Conservation (phyloP, 2,329 filamentous ascomycete genomes). For the Clonostachys rosea region DNA sequence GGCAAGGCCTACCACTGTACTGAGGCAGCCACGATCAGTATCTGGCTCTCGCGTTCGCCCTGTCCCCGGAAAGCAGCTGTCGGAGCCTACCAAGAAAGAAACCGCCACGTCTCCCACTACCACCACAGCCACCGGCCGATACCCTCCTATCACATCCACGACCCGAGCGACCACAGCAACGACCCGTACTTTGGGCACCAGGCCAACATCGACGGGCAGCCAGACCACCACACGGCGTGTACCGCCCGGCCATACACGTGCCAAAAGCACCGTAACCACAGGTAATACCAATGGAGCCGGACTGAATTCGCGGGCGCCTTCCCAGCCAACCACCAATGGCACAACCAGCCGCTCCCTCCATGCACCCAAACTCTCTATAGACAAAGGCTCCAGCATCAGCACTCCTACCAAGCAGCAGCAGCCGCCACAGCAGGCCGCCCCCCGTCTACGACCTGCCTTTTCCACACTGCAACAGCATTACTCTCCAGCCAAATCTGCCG, state of each 20-base stretch:
- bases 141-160: constrained; percentile 25
- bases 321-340: constrained; percentile 21
- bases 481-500: constrained; percentile 56
- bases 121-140: constrained; percentile 11
- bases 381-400: background rate
- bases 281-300: constrained; percentile 8
- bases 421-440: constrained; percentile 13
- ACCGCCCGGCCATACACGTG: constrained; percentile 15
- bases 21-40: background rate
- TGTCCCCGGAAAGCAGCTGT: background rate
- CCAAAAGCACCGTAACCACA: constrained; percentile 19
- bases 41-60: background rate
- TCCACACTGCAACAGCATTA: constrained; percentile 63
- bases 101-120: background rate
- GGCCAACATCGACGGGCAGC: constrained; percentile 20
- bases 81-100: constrained; percentile 10
- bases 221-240: constrained; percentile 11
- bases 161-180: constrained; percentile 9
- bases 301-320: constrained; percentile 13
- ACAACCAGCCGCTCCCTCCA: constrained; percentile 3
- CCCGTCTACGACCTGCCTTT: constrained; percentile 48
- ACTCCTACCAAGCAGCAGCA: constrained; percentile 3
- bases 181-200: constrained; percentile 1
- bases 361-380: background rate
- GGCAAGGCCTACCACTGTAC: constrained; percentile 1